A percentile compares a stretch with the other conserved stretches of the same genome.
These are phyloP conservation scores for Colletotrichum sansevieriae DNA, from an alignment of 2,329 filamentous ascomycete genomes.

Conservation along the genomic window DNA sequence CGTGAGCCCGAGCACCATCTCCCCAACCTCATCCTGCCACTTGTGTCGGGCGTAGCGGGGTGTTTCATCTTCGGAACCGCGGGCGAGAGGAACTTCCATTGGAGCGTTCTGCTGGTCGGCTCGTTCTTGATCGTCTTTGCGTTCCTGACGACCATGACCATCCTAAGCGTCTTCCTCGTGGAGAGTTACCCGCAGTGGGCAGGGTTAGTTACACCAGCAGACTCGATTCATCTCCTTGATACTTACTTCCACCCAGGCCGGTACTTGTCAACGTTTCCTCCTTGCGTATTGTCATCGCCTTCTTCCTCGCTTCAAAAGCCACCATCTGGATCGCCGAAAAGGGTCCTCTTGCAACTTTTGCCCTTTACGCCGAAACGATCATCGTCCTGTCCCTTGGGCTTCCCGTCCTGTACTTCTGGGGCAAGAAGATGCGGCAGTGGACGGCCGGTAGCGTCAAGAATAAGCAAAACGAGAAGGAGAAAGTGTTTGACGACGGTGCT, in stretches of 20 bases:
- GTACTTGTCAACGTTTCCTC: conserved; percentile 51
- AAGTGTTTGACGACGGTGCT: conserved; percentile 14
- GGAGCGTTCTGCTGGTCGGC: conserved; percentile 47
- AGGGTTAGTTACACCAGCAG: not conserved
- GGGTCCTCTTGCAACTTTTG: conserved; percentile 47
- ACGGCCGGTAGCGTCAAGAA: conserved; percentile 47
- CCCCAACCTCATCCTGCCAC: conserved; percentile 48
- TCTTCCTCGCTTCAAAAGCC: conserved; percentile 47
- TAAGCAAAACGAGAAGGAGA: conserved; percentile 31
- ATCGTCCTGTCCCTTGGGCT: conserved; percentile 49
- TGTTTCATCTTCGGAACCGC: conserved; percentile 50
- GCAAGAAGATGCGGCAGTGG: conserved; percentile 46
- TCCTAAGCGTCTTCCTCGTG: conserved; percentile 49
- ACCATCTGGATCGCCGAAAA: conserved; percentile 46
- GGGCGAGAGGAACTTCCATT: conserved; percentile 46
- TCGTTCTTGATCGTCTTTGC: conserved; percentile 49
- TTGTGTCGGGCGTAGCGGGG: conserved; percentile 47
- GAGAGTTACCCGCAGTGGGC: conserved; percentile 49
- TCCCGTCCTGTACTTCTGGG: conserved; percentile 45
- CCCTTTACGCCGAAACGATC: conserved; percentile 50
- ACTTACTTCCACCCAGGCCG: conserved; percentile 42
- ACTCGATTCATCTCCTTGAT: too few relatives aligned
- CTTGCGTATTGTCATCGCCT: conserved; percentile 49
- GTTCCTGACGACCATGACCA: conserved; percentile 46
- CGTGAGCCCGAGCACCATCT: conserved; percentile 52